Percentiles rank a stretch among this genome's conserved stretches.
Conservation (phyloP, 495 filamentous ascomycete species). For the Podospora comata region DNA sequence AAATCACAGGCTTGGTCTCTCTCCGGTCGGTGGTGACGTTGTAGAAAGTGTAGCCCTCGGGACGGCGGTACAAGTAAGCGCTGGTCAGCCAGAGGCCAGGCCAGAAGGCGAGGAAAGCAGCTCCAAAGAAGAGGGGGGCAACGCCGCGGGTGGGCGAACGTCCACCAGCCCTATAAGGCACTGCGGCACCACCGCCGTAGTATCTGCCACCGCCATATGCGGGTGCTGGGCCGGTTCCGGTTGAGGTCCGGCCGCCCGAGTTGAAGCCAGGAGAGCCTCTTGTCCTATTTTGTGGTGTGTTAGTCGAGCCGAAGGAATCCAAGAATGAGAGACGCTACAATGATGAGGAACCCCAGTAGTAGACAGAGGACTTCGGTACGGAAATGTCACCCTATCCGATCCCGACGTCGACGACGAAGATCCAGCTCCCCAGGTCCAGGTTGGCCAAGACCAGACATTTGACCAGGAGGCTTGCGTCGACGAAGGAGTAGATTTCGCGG, state of each 20-base stretch:
- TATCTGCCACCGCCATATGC: conserved; percentile 64
- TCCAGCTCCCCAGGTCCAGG: background rate
- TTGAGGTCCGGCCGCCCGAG: conserved; percentile 60
- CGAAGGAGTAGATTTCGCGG: too few relatives aligned
- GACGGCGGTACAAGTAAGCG: conserved; percentile 68
- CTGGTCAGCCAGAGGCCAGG: conserved; percentile 59
- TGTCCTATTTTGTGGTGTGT: background rate
- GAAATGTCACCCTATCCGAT: background rate
- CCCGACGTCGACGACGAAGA: too few relatives aligned
- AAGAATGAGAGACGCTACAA: background rate
- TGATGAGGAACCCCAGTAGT: background rate
- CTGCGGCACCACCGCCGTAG: conserved; percentile 72
- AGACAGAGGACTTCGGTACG: background rate
- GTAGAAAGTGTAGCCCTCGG: conserved; percentile 58
- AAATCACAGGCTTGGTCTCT: conserved; percentile 67
- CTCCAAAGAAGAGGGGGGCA: conserved; percentile 55
- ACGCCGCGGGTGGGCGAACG: conserved; percentile 55
- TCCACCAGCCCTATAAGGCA: conserved; percentile 64
- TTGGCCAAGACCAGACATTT: too few relatives aligned
- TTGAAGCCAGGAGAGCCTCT: conserved; percentile 23
- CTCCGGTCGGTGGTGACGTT: conserved; percentile 57
- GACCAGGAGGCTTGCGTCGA: background rate
- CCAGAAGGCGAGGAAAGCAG: conserved; percentile 52
- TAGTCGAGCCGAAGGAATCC: background rate
- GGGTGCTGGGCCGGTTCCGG: conserved; percentile 61